Evolutionary conservation across 495 filamentous ascomycete species (phyloP).

Genomic region (Aspergillus conjunctus): DNA sequence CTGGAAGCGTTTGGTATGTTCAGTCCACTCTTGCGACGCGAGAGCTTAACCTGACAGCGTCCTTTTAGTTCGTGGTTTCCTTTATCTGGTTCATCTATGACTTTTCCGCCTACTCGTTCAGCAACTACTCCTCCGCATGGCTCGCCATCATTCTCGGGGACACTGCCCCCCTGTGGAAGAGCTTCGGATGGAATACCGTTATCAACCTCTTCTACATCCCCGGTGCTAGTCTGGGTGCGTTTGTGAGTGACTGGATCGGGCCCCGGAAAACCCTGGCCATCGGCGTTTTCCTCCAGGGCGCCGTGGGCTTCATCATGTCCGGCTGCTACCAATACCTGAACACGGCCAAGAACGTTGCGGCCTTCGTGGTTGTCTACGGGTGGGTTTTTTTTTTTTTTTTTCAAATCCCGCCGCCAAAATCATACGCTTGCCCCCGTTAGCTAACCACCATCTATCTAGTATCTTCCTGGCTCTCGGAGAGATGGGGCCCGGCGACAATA

Average conservation of each 20-base stretch:
- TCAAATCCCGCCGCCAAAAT: too few species aligned
- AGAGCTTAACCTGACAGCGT: slow-evolving; percentile 32
- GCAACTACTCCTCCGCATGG: slow-evolving; percentile 75
- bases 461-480: slow-evolving; percentile 86
- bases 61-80: slow-evolving; percentile 69
- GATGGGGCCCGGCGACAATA: slow-evolving; percentile 87
- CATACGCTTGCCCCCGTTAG: neutral
- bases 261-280: slow-evolving; percentile 69
- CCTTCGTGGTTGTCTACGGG: slow-evolving; percentile 75
- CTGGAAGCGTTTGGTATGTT: slow-evolving; percentile 49
- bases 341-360: slow-evolving; percentile 64
- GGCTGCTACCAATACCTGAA: slow-evolving; percentile 67
- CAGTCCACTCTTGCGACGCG: neutral
- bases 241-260: slow-evolving; percentile 72
- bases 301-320: slow-evolving; percentile 88
- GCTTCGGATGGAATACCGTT: slow-evolving; percentile 83
- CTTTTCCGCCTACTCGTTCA: slow-evolving; percentile 78
- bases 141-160: slow-evolving; percentile 63
- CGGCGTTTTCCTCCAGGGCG: slow-evolving; percentile 67
- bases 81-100: slow-evolving; percentile 94
- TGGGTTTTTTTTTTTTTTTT: slow-evolving; percentile 32
- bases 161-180: slow-evolving; percentile 63
- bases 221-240: slow-evolving; percentile 74
- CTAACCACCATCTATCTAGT: slow-evolving; percentile 36
- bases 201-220: slow-evolving; percentile 87